A percentile compares a stretch with the other conserved stretches of the same genome.
Evolutionary conservation across 2,329 filamentous ascomycete species (phyloP).

Genomic region (Fusarium incarnatum): DNA sequence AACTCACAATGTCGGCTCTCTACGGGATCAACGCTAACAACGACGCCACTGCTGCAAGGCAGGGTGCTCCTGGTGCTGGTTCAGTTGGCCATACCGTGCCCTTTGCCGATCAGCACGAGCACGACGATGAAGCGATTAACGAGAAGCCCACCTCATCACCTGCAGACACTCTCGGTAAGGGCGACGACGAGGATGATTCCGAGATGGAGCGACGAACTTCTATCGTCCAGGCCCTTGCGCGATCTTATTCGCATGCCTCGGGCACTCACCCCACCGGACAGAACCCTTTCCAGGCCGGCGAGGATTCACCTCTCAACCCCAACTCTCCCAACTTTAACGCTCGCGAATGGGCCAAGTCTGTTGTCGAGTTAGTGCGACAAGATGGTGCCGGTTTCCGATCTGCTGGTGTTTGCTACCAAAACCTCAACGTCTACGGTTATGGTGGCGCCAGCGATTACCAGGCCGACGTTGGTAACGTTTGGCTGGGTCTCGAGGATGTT

Average conservation of each 20-base stretch:
- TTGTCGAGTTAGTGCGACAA: conserved; percentile 64
- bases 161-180: conserved; percentile 48
- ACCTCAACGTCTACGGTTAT: conserved; percentile 76
- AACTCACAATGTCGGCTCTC: conserved; percentile 41
- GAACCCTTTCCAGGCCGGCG: conserved; percentile 64
- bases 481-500: conserved; percentile 61
- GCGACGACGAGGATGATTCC: conserved; percentile 46
- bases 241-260: conserved; percentile 65
- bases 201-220: conserved; percentile 64
- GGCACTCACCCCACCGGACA: conserved; percentile 46
- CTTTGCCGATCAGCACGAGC: conserved; percentile 48
- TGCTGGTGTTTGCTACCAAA: conserved; percentile 73
- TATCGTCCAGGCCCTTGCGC: conserved; percentile 66
- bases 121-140: conserved; percentile 41
- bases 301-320: conserved; percentile 66
- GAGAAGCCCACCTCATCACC: conserved; percentile 48
- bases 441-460: conserved; percentile 77
- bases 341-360: conserved; percentile 69
- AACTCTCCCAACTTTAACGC: conserved; percentile 64
- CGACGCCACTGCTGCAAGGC: conserved; percentile 60
- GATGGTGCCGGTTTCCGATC: conserved; percentile 69
- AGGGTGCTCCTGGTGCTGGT: conserved; percentile 53
- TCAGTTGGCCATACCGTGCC: conserved; percentile 39
- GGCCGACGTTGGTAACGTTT: conserved; percentile 72
- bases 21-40: conserved; percentile 56